Evolutionary conservation across 2,329 filamentous ascomycete species (phyloP).

Genomic region (Curvularia verruculosa): DNA sequence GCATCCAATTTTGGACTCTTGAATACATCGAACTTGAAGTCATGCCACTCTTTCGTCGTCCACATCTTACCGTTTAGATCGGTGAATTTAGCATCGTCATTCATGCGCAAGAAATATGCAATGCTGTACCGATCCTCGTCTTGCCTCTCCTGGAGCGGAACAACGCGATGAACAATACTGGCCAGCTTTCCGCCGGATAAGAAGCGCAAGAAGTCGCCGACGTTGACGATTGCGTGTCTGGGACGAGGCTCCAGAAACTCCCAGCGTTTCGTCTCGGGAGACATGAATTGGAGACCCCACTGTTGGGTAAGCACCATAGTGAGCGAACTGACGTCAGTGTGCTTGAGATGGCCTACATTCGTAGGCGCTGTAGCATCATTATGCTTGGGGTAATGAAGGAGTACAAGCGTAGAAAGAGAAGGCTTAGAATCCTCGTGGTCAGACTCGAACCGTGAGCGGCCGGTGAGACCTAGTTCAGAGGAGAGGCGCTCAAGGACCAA

Average conservation of each 20-base stretch:
- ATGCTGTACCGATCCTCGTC: conserved; percentile 11
- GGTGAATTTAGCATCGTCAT: not conserved
- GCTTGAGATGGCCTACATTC: conserved; percentile 42
- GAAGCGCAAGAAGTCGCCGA: conserved; percentile 37
- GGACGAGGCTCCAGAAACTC: conserved; percentile 47
- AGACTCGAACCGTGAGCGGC: not conserved
- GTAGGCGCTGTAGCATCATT: not conserved
- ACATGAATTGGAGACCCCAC: conserved; percentile 42
- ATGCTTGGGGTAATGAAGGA: not conserved
- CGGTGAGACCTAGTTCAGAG: not conserved
- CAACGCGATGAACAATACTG: conserved; percentile 17
- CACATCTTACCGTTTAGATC: not conserved
- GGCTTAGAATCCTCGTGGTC: not conserved
- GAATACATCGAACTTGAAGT: not conserved
- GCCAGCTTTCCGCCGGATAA: conserved; percentile 3
- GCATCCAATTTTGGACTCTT: not conserved
- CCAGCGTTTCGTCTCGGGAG: conserved; percentile 51
- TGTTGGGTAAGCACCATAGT: conserved; percentile 54
- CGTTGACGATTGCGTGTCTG: conserved; percentile 43
- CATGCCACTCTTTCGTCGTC: not conserved
- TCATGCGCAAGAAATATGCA: conserved; percentile 8
- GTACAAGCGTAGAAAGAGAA: not conserved
- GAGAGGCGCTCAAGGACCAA: not conserved
- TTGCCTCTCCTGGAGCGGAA: conserved; percentile 1
- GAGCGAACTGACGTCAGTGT: conserved; percentile 63